These are phyloP conservation scores for Luvunga scandens DNA, from an alignment of 345 rosid species.

Conservation along the genomic window DNA sequence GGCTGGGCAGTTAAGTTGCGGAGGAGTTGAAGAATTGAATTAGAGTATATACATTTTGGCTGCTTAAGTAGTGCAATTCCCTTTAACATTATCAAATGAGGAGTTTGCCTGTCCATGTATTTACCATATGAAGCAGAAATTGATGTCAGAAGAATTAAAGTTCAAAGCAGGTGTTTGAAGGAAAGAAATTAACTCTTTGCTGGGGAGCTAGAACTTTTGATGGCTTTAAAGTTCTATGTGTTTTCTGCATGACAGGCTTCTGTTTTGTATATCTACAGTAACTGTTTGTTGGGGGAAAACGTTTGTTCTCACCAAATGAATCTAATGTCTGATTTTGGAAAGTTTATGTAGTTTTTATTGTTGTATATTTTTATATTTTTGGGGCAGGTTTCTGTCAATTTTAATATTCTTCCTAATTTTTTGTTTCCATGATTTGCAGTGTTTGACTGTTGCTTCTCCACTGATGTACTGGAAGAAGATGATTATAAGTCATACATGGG, in stretches of 20 bases:
- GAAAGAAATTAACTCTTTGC: neutral
- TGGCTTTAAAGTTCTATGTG: neutral
- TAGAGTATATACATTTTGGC: neutral
- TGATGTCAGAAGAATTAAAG: neutral
- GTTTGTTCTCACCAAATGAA: neutral
- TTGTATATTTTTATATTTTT: neutral
- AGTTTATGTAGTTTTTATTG: neutral
- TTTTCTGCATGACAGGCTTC: neutral
- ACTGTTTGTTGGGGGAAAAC: neutral
- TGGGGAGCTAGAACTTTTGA: neutral
- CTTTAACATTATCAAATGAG: neutral
- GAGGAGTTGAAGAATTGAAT: constrained; percentile 12
- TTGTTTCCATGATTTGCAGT: constrained; percentile 46
- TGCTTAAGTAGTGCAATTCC: neutral
- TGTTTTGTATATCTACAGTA: neutral
- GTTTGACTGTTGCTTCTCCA: constrained; percentile 97
- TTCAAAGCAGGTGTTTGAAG: neutral
- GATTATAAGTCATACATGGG: constrained; percentile 91
- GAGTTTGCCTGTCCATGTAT: neutral
- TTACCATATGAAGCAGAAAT: neutral
- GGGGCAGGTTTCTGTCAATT: neutral
- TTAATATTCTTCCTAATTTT: neutral
- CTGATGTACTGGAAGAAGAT: constrained; percentile 89
- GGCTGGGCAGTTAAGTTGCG: neutral
- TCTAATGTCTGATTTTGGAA: neutral